Conservation (phyloP, 768 basidiomycete species). For the Clitopilus passeckerianus region DNA sequence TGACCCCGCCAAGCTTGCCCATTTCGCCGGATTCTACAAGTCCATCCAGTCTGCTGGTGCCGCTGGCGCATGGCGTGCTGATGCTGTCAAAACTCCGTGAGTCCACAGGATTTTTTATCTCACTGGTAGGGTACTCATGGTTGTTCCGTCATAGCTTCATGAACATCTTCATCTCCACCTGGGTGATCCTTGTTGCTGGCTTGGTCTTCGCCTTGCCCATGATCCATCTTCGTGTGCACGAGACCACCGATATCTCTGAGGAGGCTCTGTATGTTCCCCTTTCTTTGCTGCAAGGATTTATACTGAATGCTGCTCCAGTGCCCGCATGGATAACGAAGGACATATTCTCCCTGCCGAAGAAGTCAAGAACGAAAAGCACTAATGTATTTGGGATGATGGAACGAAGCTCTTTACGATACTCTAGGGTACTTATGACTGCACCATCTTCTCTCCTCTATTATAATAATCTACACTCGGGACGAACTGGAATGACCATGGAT, state of each 20-base stretch:
- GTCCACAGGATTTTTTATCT: slow-evolving; percentile 17
- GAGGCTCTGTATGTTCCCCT: slow-evolving; percentile 42
- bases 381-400: neutral
- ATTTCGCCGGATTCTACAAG: slow-evolving; percentile 81
- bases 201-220: slow-evolving; percentile 66
- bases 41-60: slow-evolving; percentile 76
- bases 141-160: slow-evolving; percentile 38
- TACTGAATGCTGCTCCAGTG: slow-evolving; percentile 14
- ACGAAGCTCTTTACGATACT: neutral
- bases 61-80: slow-evolving; percentile 69
- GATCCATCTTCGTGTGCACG: slow-evolving; percentile 65
- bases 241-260: slow-evolving; percentile 49
- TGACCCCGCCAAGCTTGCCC: slow-evolving; percentile 72
- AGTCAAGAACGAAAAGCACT: neutral
- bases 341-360: slow-evolving; percentile 12
- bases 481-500: neutral
- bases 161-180: slow-evolving; percentile 71
- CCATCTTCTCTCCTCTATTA: neutral
- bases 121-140: neutral
- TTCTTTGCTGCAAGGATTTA: neutral
- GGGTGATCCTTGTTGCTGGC: slow-evolving; percentile 61
- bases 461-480: too few relatives aligned
- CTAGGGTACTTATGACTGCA: neutral
- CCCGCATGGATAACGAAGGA: slow-evolving; percentile 34
- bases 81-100: slow-evolving; percentile 57